phyloP scores from a whole-genome alignment of 805 yeast genomes.

The Zygosaccharomyces rouxii region DNA sequence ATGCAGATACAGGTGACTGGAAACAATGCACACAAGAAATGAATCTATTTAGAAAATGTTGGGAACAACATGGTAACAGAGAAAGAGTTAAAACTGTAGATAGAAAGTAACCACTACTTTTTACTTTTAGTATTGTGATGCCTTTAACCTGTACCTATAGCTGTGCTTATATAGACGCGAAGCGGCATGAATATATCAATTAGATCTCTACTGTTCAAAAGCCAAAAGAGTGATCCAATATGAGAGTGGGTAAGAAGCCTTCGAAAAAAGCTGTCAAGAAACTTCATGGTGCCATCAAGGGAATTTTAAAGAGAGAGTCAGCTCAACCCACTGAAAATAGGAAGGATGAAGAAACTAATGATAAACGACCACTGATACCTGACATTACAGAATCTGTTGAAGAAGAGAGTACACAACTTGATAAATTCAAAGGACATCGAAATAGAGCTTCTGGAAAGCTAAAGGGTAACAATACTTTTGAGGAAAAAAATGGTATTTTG shows the following conservation, averaged over 20 bases:
- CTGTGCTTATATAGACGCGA: constrained; percentile 1
- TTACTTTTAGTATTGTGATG: too few relatives aligned
- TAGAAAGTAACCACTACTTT: constrained; percentile 6
- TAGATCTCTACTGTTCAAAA: neutral
- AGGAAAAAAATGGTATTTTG: constrained; percentile 16
- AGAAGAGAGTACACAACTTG: neutral
- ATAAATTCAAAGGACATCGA: neutral
- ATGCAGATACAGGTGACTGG: constrained; percentile 82
- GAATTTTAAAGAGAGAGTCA: constrained; percentile 14
- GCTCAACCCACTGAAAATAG: constrained; percentile 2
- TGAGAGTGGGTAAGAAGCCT: constrained; percentile 14
- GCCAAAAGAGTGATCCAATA: neutral
- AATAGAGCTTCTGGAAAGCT: neutral
- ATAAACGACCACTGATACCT: constrained; percentile 4
- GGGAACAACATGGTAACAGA: constrained; percentile 55
- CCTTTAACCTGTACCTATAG: too few relatives aligned
- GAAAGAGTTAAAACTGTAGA: constrained; percentile 39
- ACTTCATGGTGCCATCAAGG: constrained; percentile 23
- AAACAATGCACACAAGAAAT: constrained; percentile 64
- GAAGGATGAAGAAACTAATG: neutral
- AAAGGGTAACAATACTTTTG: neutral
- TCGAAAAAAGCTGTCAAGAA: constrained; percentile 15
- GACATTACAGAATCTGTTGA: constrained; percentile 5
- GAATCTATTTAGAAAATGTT: constrained; percentile 58
- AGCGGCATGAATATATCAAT: neutral